Evolutionary conservation across 2,329 filamentous ascomycete genomes (phyloP).

Genomic region (Dendryphion nanum): DNA sequence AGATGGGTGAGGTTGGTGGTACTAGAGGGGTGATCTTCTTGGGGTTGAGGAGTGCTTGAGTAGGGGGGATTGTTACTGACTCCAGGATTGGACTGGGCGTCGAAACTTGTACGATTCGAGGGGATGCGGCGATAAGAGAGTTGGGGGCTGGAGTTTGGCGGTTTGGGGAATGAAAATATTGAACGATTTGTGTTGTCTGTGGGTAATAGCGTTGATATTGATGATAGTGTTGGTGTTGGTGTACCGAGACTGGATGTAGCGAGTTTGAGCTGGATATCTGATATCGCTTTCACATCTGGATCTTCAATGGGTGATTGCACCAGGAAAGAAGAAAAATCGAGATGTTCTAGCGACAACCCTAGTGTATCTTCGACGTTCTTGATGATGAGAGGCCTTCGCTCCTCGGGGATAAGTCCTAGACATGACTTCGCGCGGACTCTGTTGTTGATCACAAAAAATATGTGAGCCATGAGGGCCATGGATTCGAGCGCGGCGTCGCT

Average conservation of each 20-base stretch:
- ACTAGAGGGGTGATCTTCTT: neutral
- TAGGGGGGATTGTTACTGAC: too few relatives aligned
- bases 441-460: conserved; percentile 19
- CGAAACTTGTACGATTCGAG: conserved; percentile 2
- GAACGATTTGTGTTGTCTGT: neutral
- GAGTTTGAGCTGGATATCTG: neutral
- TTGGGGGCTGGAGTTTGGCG: conserved; percentile 2
- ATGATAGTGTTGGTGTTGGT: neutral
- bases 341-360: conserved; percentile 13
- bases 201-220: too few relatives aligned
- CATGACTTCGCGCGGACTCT: conserved; percentile 20
- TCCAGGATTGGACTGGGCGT: too few relatives aligned
- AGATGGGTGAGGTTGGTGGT: neutral
- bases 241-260: neutral
- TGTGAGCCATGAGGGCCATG: conserved; percentile 26
- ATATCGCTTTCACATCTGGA: too few relatives aligned
- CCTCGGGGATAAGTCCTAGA: conserved; percentile 20
- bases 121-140: neutral
- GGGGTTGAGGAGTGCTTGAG: too few relatives aligned
- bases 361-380: conserved; percentile 16
- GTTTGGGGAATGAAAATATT: neutral
- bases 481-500: conserved; percentile 23
- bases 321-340: conserved; percentile 18
- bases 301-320: conserved; percentile 5
- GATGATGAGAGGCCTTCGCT: conserved; percentile 10